Evolutionary conservation across 2,329 filamentous ascomycete species (phyloP).

Genomic region (Penicillium sp.): DNA sequence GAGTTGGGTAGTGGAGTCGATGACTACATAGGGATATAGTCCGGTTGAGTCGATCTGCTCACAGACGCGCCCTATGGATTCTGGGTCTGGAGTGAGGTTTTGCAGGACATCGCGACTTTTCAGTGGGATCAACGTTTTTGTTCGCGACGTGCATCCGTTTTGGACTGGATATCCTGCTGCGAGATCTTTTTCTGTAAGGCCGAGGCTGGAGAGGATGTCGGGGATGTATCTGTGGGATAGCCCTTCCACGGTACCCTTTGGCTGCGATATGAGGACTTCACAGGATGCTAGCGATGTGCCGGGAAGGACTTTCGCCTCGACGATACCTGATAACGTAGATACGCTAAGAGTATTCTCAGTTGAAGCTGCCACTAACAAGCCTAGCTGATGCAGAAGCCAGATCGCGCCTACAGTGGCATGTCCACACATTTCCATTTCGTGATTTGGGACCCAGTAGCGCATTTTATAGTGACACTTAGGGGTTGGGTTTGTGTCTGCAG

Average conservation of each 20-base stretch:
- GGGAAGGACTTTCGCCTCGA: conserved; percentile 3
- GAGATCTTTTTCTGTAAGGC: not conserved
- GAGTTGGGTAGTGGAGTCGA: conserved; percentile 2
- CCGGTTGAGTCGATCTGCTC: conserved; percentile 5
- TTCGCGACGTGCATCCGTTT: conserved; percentile 1
- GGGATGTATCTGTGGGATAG: not conserved
- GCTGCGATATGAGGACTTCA: conserved; percentile 3
- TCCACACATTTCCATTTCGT: conserved; percentile 17
- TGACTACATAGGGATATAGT: conserved; percentile 4
- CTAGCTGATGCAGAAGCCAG: conserved; percentile 14
- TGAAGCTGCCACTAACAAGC: not conserved
- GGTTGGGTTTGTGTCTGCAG: not conserved
- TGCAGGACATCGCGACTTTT: not conserved
- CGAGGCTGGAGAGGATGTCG: not conserved
- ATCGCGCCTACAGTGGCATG: conserved; percentile 13
- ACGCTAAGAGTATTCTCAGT: not conserved
- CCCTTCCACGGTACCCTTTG: not conserved
- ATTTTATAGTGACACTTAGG: conserved; percentile 1
- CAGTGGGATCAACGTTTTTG: conserved; percentile 9
- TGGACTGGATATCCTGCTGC: not conserved
- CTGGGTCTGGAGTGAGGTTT: not conserved
- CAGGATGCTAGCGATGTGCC: not conserved
- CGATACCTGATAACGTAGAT: not conserved
- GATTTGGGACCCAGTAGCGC: conserved; percentile 11
- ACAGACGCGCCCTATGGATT: not conserved